Percentiles rank a stretch among this genome's conserved stretches.
These are phyloP conservation scores for Vicia faba DNA, from an alignment of 306 rosid species.

Conservation along the genomic window DNA sequence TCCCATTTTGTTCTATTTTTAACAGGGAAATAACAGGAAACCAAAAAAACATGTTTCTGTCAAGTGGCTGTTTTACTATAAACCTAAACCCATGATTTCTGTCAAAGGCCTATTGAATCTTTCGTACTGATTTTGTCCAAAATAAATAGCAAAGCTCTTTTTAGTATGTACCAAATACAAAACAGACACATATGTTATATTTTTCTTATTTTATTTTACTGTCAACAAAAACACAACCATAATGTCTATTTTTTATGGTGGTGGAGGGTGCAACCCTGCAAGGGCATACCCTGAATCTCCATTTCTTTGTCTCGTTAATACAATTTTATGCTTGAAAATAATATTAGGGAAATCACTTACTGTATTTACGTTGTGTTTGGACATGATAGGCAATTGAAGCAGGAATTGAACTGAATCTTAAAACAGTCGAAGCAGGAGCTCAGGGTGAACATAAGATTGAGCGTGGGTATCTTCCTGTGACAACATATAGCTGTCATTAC, in stretches of 20 bases:
- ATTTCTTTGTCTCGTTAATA: no score
- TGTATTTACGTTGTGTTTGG: conserved; percentile 25
- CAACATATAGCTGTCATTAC: conserved; percentile 89
- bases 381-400: conserved; percentile 89
- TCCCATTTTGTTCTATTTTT: no score
- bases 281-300: no score
- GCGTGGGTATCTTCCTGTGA: conserved; percentile 89
- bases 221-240: not conserved
- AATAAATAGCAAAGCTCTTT: no score
- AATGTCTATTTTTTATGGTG: not conserved
- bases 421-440: conserved; percentile 96
- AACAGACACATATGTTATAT: not conserved
- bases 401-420: conserved; percentile 81
- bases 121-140: no score
- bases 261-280: not conserved
- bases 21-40: no score
- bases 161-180: not conserved
- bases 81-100: no score
- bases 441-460: conserved; percentile 99
- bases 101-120: no score
- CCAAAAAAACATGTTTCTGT: no score
- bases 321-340: not conserved
- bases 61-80: no score
- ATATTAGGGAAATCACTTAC: not conserved
- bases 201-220: not conserved